These are phyloP conservation scores for Gossypium schwendimanii DNA, from an alignment of 441 rosid genomes.

Conservation along the genomic window DNA sequence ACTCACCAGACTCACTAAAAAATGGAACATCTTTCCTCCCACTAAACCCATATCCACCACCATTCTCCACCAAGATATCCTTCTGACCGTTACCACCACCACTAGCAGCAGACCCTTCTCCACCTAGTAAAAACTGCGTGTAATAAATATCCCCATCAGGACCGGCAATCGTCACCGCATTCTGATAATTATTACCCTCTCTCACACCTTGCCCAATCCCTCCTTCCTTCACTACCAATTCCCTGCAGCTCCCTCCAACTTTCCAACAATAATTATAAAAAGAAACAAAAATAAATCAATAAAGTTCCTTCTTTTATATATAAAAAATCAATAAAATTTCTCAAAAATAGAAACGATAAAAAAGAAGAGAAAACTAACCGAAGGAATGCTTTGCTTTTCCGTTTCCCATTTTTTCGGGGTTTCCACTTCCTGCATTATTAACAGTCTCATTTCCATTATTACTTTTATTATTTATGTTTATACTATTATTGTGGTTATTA, in stretches of 20 bases:
- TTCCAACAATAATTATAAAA: slow-evolving; percentile 5
- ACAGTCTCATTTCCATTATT: slow-evolving; percentile 12
- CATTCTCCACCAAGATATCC: slow-evolving; percentile 42
- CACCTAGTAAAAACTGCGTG: slow-evolving; percentile 42
- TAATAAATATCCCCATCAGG: slow-evolving; percentile 58
- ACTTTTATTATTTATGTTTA: slow-evolving; percentile 16
- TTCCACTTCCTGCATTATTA: slow-evolving; percentile 1
- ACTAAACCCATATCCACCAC: slow-evolving; percentile 58
- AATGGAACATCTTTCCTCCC: slow-evolving; percentile 61
- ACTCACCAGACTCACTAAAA: slow-evolving; percentile 55
- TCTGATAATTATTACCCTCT: slow-evolving; percentile 15
- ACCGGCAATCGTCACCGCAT: slow-evolving; percentile 42
- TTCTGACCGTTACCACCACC: slow-evolving; percentile 34
- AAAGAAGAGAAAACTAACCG: slow-evolving; percentile 23
- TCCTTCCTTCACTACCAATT: slow-evolving; percentile 42
- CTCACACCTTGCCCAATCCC: slow-evolving; percentile 27
- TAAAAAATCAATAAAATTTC: not conserved
- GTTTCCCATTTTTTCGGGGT: slow-evolving; percentile 32
- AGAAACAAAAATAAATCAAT: not conserved
- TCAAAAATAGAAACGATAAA: not conserved
- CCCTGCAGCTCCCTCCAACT: slow-evolving; percentile 32
- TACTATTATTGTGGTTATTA: slow-evolving; percentile 20
- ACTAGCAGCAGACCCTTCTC: slow-evolving; percentile 37
- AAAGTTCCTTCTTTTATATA: not conserved
- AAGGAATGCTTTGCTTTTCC: slow-evolving; percentile 34